Evolutionary conservation across 2,329 filamentous ascomycete genomes (phyloP).

Genomic region (Penicillium sp.): DNA sequence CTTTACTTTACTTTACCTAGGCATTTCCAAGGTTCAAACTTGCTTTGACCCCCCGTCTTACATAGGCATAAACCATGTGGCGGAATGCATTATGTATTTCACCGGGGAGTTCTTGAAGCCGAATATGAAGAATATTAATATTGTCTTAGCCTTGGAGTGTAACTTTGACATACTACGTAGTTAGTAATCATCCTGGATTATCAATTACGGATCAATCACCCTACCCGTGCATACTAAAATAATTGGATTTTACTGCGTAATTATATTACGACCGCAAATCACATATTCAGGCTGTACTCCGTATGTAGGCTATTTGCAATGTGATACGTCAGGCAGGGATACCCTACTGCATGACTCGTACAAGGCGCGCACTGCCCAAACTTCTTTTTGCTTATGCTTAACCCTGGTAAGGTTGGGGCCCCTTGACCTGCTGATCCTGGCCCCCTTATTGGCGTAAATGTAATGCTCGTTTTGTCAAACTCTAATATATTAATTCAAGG

Average conservation of each 20-base stretch:
- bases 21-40: constrained; percentile 2
- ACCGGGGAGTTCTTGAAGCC: constrained; percentile 18
- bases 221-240: neutral
- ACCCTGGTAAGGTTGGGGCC: constrained; percentile 39
- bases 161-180: neutral
- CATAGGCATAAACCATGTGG: constrained; percentile 22
- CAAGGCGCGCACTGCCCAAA: constrained; percentile 28
- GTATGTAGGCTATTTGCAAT: constrained; percentile 5
- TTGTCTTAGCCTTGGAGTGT: neutral
- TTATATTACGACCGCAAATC: neutral
- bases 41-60: constrained; percentile 9
- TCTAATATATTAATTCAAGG: constrained; percentile 19
- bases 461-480: constrained; percentile 13
- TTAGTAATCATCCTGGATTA: neutral
- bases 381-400: constrained; percentile 36
- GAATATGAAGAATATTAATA: constrained; percentile 17
- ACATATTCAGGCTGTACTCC: neutral
- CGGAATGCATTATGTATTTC: constrained; percentile 13
- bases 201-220: neutral
- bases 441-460: constrained; percentile 18
- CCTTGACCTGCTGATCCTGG: constrained; percentile 26
- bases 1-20: constrained; percentile 2
- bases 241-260: neutral
- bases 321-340: constrained; percentile 25
- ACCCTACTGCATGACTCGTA: constrained; percentile 24